Evolutionary conservation across 2,329 filamentous ascomycete species (phyloP).

Genomic region (Fusarium luffae): DNA sequence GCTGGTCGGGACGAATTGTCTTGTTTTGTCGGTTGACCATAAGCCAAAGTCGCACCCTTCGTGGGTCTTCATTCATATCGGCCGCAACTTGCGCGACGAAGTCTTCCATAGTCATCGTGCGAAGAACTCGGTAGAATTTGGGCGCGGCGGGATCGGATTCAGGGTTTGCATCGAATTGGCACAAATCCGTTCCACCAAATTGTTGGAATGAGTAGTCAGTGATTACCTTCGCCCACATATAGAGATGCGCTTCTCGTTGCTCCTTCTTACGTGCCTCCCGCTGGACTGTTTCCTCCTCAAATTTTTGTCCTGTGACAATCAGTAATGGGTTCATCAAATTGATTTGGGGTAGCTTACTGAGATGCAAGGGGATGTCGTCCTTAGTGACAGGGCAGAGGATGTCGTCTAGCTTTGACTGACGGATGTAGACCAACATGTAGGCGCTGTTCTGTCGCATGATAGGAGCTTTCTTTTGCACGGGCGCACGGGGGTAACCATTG

Average conservation of each 20-base stretch:
- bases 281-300: constrained; percentile 84
- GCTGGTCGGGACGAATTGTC: constrained; percentile 89
- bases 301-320: constrained; percentile 67
- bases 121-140: constrained; percentile 76
- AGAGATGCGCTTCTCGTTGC: constrained; percentile 92
- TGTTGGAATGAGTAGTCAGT: constrained; percentile 83
- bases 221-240: constrained; percentile 85
- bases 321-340: constrained; percentile 10
- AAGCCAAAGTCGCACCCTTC: constrained; percentile 85
- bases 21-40: constrained; percentile 99
- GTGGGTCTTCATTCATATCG: constrained; percentile 74
- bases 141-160: constrained; percentile 78
- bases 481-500: constrained; percentile 59
- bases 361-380: constrained; percentile 82
- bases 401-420: constrained; percentile 84
- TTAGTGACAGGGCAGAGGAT: constrained; percentile 81
- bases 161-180: constrained; percentile 70
- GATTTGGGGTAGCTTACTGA: constrained; percentile 64
- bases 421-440: constrained; percentile 99
- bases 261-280: constrained; percentile 85
- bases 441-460: constrained; percentile 81
- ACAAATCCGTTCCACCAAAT: constrained; percentile 87
- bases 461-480: constrained; percentile 66
- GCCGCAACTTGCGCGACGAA: constrained; percentile 77
- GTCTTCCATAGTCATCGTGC: constrained; percentile 79